These are phyloP conservation scores for Daedalea quercina DNA, from an alignment of 768 basidiomycete genomes.

Conservation along the genomic window DNA sequence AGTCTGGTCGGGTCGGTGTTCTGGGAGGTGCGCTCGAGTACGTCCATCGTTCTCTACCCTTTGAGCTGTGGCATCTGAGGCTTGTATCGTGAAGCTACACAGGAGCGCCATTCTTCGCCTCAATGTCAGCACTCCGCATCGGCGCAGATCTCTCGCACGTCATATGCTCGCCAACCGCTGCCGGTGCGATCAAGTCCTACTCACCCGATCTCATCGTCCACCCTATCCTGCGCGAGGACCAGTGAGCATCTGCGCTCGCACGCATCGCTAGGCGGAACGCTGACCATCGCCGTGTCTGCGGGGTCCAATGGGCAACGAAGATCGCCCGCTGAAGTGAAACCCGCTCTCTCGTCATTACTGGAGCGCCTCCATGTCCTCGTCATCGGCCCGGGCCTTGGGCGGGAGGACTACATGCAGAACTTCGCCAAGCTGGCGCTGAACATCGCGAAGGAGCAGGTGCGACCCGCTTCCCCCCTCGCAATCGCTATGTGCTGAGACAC, in stretches of 20 bases:
- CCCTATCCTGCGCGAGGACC: slow-evolving; percentile 71
- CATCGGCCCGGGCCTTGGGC: slow-evolving; percentile 90
- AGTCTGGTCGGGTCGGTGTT: slow-evolving; percentile 93
- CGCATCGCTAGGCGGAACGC: neutral
- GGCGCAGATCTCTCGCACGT: slow-evolving; percentile 96
- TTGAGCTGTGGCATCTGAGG: too few relatives aligned
- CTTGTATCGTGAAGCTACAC: slow-evolving; percentile 70
- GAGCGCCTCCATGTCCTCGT: slow-evolving; percentile 88
- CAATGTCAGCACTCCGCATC: slow-evolving; percentile 83
- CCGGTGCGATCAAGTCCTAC: slow-evolving; percentile 92
- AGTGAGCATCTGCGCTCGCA: slow-evolving; percentile 36
- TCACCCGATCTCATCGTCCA: slow-evolving; percentile 97
- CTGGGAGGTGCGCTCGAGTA: slow-evolving; percentile 93
- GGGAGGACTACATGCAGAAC: slow-evolving; percentile 83
- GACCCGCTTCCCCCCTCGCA: neutral
- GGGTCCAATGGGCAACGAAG: slow-evolving; percentile 25
- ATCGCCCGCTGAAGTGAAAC: slow-evolving; percentile 37
- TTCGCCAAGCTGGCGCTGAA: slow-evolving; percentile 72
- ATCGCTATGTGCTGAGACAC: neutral
- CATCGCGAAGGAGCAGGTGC: slow-evolving; percentile 49
- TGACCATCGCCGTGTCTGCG: neutral
- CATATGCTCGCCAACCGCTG: slow-evolving; percentile 91
- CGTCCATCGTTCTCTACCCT: slow-evolving; percentile 24
- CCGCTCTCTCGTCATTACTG: slow-evolving; percentile 60
- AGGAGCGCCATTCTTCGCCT: slow-evolving; percentile 94